Conservation (phyloP, 441 rosid genomes). For the Iberis amara region DNA sequence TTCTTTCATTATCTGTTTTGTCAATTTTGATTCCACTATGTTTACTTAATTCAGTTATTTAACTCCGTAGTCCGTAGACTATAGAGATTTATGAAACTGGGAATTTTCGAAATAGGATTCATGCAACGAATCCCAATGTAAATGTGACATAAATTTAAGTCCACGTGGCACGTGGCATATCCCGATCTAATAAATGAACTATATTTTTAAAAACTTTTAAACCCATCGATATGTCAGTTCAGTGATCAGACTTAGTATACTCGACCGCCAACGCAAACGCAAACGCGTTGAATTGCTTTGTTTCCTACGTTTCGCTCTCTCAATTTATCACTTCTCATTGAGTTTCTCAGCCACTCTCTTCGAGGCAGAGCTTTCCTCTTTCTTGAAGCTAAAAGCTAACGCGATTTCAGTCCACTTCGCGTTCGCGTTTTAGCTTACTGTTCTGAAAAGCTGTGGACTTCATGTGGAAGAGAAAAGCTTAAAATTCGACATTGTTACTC, state of each 20-base stretch:
- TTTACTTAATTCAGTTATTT: too few relatives aligned
- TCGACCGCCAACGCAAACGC: background rate
- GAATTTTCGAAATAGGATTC: too few relatives aligned
- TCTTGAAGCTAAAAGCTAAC: background rate
- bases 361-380: background rate
- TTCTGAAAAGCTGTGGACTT: background rate
- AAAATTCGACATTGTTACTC: slow-evolving; percentile 2
- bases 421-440: slow-evolving; percentile 7
- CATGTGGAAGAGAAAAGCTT: too few relatives aligned
- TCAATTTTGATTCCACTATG: too few relatives aligned
- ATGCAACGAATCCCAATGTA: slow-evolving; percentile 2
- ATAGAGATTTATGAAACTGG: too few relatives aligned
- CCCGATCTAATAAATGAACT: slow-evolving; percentile 20
- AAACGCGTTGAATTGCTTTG: background rate
- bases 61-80: too few relatives aligned
- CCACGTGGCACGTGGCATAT: slow-evolving; percentile 34
- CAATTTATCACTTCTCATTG: background rate
- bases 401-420: slow-evolving; percentile 3
- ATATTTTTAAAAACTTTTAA: background rate
- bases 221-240: slow-evolving; percentile 10
- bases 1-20: too few relatives aligned
- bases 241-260: slow-evolving; percentile 6
- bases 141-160: slow-evolving; percentile 1
- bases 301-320: slow-evolving; percentile 13
- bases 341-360: too few relatives aligned